Percentiles rank a stretch among this genome's conserved stretches.
Conservation (phyloP, 2,329 filamentous ascomycete species). For the Cryphonectria parasitica region DNA sequence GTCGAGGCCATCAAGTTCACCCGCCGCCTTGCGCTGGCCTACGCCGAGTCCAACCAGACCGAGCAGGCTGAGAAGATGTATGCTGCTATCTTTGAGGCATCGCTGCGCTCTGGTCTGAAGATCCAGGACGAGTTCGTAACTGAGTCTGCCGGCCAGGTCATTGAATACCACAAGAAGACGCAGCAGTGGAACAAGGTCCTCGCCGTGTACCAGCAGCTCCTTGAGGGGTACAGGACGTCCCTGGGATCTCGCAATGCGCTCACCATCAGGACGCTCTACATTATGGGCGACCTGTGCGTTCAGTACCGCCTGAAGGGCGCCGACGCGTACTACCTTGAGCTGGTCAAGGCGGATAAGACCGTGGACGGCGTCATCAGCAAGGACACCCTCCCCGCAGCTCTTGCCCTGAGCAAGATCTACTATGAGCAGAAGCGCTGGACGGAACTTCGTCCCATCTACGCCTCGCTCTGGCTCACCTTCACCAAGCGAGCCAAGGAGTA, state of each 20-base stretch:
- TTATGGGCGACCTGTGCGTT: slow-evolving; percentile 31
- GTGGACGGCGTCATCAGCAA: slow-evolving; percentile 44
- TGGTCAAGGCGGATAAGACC: slow-evolving; percentile 32
- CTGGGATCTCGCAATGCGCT: slow-evolving; percentile 30
- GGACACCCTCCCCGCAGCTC: slow-evolving; percentile 45
- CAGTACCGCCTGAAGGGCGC: slow-evolving; percentile 33
- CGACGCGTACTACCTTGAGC: slow-evolving; percentile 34
- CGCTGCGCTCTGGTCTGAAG: slow-evolving; percentile 31
- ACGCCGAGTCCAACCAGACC: slow-evolving; percentile 32
- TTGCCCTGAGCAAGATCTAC: slow-evolving; percentile 48
- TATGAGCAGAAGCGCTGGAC: slow-evolving; percentile 49
- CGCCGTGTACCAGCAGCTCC: slow-evolving; percentile 31
- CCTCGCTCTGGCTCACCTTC: slow-evolving; percentile 49
- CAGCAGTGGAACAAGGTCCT: slow-evolving; percentile 32
- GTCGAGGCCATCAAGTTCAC: slow-evolving; percentile 29
- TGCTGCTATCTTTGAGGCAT: slow-evolving; percentile 31
- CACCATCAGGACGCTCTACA: slow-evolving; percentile 30
- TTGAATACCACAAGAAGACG: slow-evolving; percentile 31
- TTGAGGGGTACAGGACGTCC: slow-evolving; percentile 30
- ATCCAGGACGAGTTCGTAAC: slow-evolving; percentile 32
- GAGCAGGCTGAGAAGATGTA: slow-evolving; percentile 33
- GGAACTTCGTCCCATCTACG: slow-evolving; percentile 46
- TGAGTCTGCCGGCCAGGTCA: slow-evolving; percentile 29
- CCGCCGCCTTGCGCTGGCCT: slow-evolving; percentile 28
- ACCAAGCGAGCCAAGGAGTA: slow-evolving; percentile 48